Conservation (phyloP, 257 asterid species). For the Pogostemon cablin region DNA sequence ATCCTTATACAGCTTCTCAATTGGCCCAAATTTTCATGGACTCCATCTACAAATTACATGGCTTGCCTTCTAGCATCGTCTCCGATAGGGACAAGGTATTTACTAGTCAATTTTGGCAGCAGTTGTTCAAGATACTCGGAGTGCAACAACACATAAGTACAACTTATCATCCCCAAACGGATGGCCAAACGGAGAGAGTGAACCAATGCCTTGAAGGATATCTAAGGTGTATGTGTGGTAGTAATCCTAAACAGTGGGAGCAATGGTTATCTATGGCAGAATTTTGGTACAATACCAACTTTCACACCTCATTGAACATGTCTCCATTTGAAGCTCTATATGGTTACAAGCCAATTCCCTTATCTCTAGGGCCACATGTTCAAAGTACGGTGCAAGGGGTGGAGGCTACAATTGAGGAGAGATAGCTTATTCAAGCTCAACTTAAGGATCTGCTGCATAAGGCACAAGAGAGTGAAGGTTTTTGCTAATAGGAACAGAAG, state of each 20-base stretch:
- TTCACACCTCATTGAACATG: neutral
- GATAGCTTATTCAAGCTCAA: too few relatives aligned
- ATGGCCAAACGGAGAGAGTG: neutral
- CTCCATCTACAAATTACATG: neutral
- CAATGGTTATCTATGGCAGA: neutral
- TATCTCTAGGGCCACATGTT: neutral
- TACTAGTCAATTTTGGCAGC: neutral
- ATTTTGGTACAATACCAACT: conserved; percentile 20
- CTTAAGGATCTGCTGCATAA: neutral
- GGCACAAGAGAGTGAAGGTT: neutral
- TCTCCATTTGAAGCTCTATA: neutral
- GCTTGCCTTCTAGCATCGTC: neutral
- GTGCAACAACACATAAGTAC: neutral
- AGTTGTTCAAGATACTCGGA: neutral
- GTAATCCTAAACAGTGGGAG: neutral
- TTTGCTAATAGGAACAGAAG: neutral
- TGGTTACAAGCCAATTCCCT: neutral
- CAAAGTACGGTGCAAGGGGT: neutral
- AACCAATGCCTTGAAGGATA: conserved; percentile 11
- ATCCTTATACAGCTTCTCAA: neutral
- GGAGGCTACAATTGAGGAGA: neutral
- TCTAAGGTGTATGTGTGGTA: neutral
- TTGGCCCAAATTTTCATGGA: neutral
- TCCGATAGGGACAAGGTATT: neutral
- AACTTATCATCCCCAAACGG: conserved; percentile 4